Evolutionary conservation across 1,139 yeast genomes (phyloP).

Genomic region (Candida dubliniensis): DNA sequence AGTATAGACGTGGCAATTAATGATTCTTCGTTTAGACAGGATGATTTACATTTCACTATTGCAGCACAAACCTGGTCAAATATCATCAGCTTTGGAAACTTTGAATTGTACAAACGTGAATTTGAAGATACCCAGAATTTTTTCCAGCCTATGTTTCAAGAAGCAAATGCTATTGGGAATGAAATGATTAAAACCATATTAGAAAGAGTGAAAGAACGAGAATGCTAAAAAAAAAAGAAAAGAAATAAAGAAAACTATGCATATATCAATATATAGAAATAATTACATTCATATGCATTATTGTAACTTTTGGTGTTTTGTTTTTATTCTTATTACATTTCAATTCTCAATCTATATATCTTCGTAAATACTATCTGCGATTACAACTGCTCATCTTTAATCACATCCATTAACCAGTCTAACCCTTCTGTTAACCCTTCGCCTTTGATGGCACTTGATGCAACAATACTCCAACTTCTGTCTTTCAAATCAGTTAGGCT

Average conservation of each 20-base stretch:
- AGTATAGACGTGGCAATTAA: conserved; percentile 70
- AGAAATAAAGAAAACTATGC: too few species aligned
- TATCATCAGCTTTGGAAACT: conserved; percentile 75
- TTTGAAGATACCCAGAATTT: conserved; percentile 80
- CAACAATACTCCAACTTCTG: conserved; percentile 97
- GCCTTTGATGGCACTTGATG: conserved; percentile 93
- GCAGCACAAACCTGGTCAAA: conserved; percentile 87
- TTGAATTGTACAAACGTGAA: conserved; percentile 64
- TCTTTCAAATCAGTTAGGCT: conserved; percentile 87
- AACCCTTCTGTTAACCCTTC: conserved; percentile 95
- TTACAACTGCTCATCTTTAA: conserved; percentile 82
- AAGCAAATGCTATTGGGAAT: conserved; percentile 89
- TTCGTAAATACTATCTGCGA: not conserved
- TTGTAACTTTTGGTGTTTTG: not conserved
- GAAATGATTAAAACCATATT: conserved; percentile 91
- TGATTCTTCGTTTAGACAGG: conserved; percentile 73
- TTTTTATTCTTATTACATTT: not conserved
- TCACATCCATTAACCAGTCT: conserved; percentile 96
- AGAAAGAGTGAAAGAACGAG: conserved; percentile 48
- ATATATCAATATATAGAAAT: conserved; percentile 1
- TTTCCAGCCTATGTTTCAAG: conserved; percentile 83
- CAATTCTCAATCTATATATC: not conserved
- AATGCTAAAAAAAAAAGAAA: conserved; percentile 16
- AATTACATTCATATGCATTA: not conserved
- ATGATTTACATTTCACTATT: conserved; percentile 81